Evolutionary conservation across 306 rosid genomes (phyloP), one percentile per base, ranked within the genome.

Genomic region (Pachyrhizus erosus): DNA sequence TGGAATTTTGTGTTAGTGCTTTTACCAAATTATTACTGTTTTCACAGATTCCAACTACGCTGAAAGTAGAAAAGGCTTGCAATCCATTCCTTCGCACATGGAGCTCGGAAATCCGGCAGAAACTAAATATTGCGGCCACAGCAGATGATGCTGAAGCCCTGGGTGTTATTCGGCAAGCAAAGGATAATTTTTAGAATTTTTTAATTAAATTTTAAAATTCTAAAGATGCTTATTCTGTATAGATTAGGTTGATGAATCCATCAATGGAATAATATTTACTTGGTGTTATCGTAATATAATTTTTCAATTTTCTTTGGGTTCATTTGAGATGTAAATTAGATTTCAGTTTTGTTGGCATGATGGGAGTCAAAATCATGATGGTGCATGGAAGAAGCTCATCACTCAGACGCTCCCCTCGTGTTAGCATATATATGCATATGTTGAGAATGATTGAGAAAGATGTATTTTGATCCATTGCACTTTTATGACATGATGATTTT

Each of bases 1-100:
- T 78, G 40, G 80, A 66, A 70, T 60, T 45, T 17, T 23, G 34
- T 31, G 15, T 74, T 78, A 74, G 49, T 27, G 43, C 39, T 64
- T 46, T 29, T 42, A 42, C 76, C 58, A 60, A 67, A 31, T 40
- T 72, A 26, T 23, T 40, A 7, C 23, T 65, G 26, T 83, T 61
- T 61, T 84, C 33, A n/a, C 88, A 96, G 98, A 88, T 96, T 83
- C 99, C 98, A 70, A 86, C 97, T 39, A 88, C 90, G 9, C 71
- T 93, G 39, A 92, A 91, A 89, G 57, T 76, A 76, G 99, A 96
- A 86, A 93, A 93, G 87, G 85, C 94, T 43, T 96, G 99, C 88
- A 96, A 93, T 84, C 99, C 99, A 5, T 96, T 96, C 85, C 97
- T 96, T 83, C 99, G 99, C 24, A 82, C 88, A 9, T 76, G 86